Percentiles rank a stretch among this genome's conserved stretches.
These are phyloP conservation scores for Diaporthe batatas DNA, from an alignment of 2,329 filamentous ascomycete genomes.

Conservation along the genomic window DNA sequence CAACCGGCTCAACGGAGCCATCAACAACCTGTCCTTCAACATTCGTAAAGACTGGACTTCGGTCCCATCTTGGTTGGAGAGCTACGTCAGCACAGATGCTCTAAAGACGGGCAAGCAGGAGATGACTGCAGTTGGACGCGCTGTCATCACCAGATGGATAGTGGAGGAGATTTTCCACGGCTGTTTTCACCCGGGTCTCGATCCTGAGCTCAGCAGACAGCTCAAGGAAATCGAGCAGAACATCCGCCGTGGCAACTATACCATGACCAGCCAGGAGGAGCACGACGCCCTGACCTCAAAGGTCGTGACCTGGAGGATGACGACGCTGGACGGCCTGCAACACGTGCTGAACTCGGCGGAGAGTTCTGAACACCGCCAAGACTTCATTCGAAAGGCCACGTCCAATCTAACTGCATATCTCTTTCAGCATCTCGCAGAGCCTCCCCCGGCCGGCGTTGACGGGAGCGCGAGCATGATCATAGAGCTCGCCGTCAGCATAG, in stretches of 20 bases:
- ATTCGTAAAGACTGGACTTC: constrained; percentile 94
- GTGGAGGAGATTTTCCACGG: constrained; percentile 92
- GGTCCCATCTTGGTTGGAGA: constrained; percentile 84
- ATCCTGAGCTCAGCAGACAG: constrained; percentile 79
- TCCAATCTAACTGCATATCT: constrained; percentile 77
- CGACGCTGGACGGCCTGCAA: constrained; percentile 91
- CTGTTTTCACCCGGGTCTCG: constrained; percentile 92
- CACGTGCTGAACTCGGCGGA: constrained; percentile 75
- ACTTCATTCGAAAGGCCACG: constrained; percentile 79
- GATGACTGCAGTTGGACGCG: constrained; percentile 95
- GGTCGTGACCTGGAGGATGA: constrained; percentile 91
- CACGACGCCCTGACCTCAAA: constrained; percentile 89
- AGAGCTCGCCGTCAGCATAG: constrained; percentile 88
- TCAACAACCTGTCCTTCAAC: constrained; percentile 94
- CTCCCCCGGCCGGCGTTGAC: constrained; percentile 84
- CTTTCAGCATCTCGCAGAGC: constrained; percentile 80
- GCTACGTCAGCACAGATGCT: constrained; percentile 86
- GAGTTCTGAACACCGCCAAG: constrained; percentile 74
- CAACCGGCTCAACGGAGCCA: constrained; percentile 90
- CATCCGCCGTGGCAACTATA: constrained; percentile 82
- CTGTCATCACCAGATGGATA: constrained; percentile 90
- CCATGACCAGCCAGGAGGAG: constrained; percentile 84
- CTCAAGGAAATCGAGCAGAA: constrained; percentile 90
- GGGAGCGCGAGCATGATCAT: constrained; percentile 93
- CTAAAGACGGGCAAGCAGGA: constrained; percentile 92